Percentiles rank a stretch among this genome's conserved stretches.
These are phyloP conservation scores for Lasiodiplodia citricola DNA, from an alignment of 2,329 filamentous ascomycete species.

Conservation along the genomic window DNA sequence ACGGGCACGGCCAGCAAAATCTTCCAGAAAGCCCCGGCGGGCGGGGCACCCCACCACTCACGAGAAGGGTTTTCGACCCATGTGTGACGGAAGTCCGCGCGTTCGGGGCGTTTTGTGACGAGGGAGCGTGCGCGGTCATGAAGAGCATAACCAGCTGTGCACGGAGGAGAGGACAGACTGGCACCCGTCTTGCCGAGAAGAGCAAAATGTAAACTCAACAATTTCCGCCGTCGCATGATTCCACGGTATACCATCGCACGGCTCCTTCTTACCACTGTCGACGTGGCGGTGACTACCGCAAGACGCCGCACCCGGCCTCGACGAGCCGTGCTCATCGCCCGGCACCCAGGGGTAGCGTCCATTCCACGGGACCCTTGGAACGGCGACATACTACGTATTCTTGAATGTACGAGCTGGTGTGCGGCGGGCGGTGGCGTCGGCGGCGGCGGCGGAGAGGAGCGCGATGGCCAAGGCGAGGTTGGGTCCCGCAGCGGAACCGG, in stretches of 20 bases:
- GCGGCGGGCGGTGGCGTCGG: constrained; percentile 5
- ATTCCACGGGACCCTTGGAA: constrained; percentile 1
- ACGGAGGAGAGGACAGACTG: constrained; percentile 11
- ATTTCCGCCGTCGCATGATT: constrained; percentile 22
- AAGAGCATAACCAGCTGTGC: constrained; percentile 24
- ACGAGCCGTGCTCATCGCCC: background rate
- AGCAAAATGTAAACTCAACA: constrained; percentile 27
- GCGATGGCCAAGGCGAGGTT: constrained; percentile 9
- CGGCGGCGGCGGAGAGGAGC: constrained; percentile 17
- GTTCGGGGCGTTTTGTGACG: constrained; percentile 24
- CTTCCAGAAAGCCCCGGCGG: constrained; percentile 26
- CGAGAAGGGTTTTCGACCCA: constrained; percentile 17
- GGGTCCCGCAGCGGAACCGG: constrained; percentile 17
- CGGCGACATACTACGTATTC: background rate
- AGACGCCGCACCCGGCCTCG: background rate
- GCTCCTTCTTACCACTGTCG: constrained; percentile 15
- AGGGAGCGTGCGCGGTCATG: constrained; percentile 14
- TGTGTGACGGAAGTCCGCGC: constrained; percentile 21
- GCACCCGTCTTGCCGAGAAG: constrained; percentile 20
- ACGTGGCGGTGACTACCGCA: constrained; percentile 9
- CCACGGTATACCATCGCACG: constrained; percentile 24
- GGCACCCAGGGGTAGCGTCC: background rate
- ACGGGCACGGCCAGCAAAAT: constrained; percentile 26
- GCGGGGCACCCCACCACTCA: constrained; percentile 18
- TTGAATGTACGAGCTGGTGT: background rate